Evolutionary conservation across 345 rosid species (phyloP).

Genomic region (Populus pruinosa): DNA sequence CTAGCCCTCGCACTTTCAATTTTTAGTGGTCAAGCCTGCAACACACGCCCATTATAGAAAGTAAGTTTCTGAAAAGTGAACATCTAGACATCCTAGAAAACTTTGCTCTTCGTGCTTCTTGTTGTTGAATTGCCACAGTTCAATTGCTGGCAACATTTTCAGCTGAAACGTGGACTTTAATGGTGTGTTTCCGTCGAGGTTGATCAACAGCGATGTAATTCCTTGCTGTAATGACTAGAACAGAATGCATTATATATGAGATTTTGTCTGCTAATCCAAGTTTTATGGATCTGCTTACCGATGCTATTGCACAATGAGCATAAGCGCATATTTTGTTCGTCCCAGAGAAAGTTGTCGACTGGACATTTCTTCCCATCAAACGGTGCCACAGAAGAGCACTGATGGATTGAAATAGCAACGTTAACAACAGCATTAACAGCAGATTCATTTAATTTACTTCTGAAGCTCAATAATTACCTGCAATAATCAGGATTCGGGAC

Average conservation of each 20-base stretch:
- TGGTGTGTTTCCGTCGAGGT: conserved; percentile 38
- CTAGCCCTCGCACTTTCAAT: too few relatives aligned
- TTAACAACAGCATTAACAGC: background rate
- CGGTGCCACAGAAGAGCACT: conserved; percentile 55
- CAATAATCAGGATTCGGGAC: conserved; percentile 53
- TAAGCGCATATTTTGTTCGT: conserved; percentile 34
- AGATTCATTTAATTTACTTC: background rate
- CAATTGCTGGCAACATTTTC: conserved; percentile 15
- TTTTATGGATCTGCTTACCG: conserved; percentile 16
- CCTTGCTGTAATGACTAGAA: conserved; percentile 32
- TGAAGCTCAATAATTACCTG: conserved; percentile 23
- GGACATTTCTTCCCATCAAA: conserved; percentile 41
- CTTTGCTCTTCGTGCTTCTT: conserved; percentile 14
- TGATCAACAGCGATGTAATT: conserved; percentile 47
- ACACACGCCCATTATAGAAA: too few relatives aligned
- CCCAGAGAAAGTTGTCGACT: conserved; percentile 29
- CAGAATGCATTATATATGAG: background rate
- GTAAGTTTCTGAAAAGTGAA: background rate
- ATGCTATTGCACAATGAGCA: conserved; percentile 39
- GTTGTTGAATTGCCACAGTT: conserved; percentile 11
- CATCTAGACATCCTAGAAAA: conserved; percentile 29
- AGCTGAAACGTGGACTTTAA: conserved; percentile 27
- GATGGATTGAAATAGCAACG: background rate
- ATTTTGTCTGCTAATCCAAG: background rate
- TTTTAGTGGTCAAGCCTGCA: too few relatives aligned